phyloP scores from a whole-genome alignment of 1,284 basidiomycete genomes.

The Tausonia pullulans region DNA sequence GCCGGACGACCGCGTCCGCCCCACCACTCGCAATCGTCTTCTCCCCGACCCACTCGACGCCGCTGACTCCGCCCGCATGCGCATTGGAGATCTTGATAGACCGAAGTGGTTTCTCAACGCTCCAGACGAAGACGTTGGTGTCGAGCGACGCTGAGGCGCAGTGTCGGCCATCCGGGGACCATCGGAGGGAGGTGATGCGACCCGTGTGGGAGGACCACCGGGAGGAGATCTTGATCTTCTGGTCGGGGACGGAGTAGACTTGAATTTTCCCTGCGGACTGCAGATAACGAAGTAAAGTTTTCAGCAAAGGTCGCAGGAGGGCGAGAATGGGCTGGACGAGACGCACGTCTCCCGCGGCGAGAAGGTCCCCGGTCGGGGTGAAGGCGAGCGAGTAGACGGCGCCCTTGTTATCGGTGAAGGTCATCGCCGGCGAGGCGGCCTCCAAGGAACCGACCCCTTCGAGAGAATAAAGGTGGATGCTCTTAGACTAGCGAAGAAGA shows the following conservation, averaged over 20 bases:
- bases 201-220: constrained; percentile 85
- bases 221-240: constrained; percentile 45
- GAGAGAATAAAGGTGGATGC: constrained; percentile 10
- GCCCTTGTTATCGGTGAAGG: constrained; percentile 59
- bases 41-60: constrained; percentile 63
- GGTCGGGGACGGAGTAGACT: neutral
- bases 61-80: constrained; percentile 65
- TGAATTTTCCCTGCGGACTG: constrained; percentile 27
- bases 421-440: constrained; percentile 21
- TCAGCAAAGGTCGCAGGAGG: neutral
- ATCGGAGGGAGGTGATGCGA: constrained; percentile 66
- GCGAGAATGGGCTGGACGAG: constrained; percentile 29
- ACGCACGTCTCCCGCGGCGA: constrained; percentile 72
- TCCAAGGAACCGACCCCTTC: neutral
- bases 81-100: constrained; percentile 70
- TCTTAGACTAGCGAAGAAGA: constrained; percentile 4
- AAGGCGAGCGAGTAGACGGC: constrained; percentile 67
- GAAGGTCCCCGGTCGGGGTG: constrained; percentile 58
- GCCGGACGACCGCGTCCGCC: constrained; percentile 68
- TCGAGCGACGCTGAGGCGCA: constrained; percentile 82
- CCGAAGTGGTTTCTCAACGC: constrained; percentile 60
- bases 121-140: constrained; percentile 85
- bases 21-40: constrained; percentile 59
- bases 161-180: constrained; percentile 60
- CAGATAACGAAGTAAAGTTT: neutral